Conservation (phyloP, 2,329 filamentous ascomycete genomes). For the Verticillium zaregamsianum region DNA sequence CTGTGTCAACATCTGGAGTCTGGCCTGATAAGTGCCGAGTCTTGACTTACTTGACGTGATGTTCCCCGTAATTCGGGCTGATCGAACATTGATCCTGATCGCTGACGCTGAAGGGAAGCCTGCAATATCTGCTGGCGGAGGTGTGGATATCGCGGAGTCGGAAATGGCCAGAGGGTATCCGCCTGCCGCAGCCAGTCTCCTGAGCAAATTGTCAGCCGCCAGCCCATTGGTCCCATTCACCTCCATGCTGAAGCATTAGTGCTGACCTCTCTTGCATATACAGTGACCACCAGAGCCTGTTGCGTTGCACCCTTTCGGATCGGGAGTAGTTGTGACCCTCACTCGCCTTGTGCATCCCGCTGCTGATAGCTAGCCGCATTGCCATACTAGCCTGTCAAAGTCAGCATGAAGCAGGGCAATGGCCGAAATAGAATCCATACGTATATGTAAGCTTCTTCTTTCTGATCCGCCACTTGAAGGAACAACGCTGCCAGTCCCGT, state of each 20-base stretch:
- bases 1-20: neutral
- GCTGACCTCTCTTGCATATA: slow-evolving; percentile 13
- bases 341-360: neutral
- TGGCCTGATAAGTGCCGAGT: accelerated
- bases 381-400: slow-evolving; percentile 7
- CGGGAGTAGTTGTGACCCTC: neutral
- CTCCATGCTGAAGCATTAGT: neutral
- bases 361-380: slow-evolving; percentile 5
- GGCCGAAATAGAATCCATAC: neutral
- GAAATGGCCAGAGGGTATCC: slow-evolving; percentile 7
- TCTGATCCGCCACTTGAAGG: slow-evolving; percentile 9
- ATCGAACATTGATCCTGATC: slow-evolving; percentile 5
- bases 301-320: slow-evolving; percentile 10
- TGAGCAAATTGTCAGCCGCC: neutral
- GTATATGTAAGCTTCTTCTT: slow-evolving; percentile 13
- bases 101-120: slow-evolving; percentile 5
- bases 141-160: slow-evolving; percentile 6
- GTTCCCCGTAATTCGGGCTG: slow-evolving; percentile 6
- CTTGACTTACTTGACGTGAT: slow-evolving; percentile 1
- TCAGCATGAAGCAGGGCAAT: neutral
- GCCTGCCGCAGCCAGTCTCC: slow-evolving; percentile 10
- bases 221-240: too few species aligned
- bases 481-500: slow-evolving; percentile 10
- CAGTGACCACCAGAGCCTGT: slow-evolving; percentile 13
- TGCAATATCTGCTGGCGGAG: slow-evolving; percentile 5